Evolutionary conservation across 768 basidiomycete genomes (phyloP), one percentile per base, ranked within the genome.

Genomic region (Lyophyllum shimeji): DNA sequence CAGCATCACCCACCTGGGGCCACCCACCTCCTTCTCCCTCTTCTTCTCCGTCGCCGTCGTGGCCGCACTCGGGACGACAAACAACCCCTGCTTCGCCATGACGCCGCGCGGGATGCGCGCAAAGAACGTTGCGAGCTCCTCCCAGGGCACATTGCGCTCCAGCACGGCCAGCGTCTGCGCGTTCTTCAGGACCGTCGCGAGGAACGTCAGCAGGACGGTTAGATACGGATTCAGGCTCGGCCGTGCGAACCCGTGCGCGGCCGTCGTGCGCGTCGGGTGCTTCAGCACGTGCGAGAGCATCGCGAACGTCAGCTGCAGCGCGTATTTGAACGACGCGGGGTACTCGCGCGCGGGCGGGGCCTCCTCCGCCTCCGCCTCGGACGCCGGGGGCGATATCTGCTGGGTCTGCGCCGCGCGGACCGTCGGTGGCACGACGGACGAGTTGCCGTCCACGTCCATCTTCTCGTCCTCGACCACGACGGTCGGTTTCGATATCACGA

Each of bases 101-200:
- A 84, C 70, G 33, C 76, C 74, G 34, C 79, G 76, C 3, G 89
- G 87, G 7, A 87, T 74, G 6, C 67, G 74, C 20, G 83, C 75
- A 63, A 95, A 83, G 57, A 83, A 91, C 0, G 61, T 46, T 3
- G 86, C 81, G 50, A 98, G 76, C 9, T 84, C 81, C 4, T 81
- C 76, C 97, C 96, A 98, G 0, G 96, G 96, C 7, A 99, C 77
- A 40, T 79, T 76, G 11, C 90, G 83, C 65, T 93, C 89, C 24
- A 98, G 71, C 2, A 87, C 71, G 0, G 75, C 70, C 25, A 86
- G 78, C 0, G 84, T 84, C 15, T 78, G 77, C 0, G 80, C 64
- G 57, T 93, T 83, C 63, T 87, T 89, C 51, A 86, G 70, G 27
- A 93, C 67, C 0, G 91, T 93, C 0, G 86, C 77, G 23, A 99